Conservation (phyloP, 2,329 filamentous ascomycete genomes). For the Aspergillus puulaauensis region DNA sequence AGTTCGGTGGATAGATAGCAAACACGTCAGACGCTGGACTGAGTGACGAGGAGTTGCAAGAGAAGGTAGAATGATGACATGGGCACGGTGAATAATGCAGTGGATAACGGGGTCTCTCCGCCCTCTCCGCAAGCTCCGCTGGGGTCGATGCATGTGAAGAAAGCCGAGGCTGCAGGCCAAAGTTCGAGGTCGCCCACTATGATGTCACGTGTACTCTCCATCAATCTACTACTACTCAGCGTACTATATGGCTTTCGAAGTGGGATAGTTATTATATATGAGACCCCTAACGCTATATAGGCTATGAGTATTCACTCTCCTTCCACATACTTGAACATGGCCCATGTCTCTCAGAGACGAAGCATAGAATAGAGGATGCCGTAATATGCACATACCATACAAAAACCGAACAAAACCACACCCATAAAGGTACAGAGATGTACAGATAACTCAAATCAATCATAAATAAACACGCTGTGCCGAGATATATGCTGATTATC, state of each 20-base stretch:
- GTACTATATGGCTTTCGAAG: too few relatives aligned
- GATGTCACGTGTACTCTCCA: not conserved
- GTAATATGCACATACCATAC: not conserved
- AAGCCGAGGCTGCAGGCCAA: slow-evolving; percentile 11
- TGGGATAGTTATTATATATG: too few relatives aligned
- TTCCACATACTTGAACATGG: too few relatives aligned
- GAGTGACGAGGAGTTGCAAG: not conserved
- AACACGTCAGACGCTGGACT: not conserved
- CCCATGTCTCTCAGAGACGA: too few relatives aligned
- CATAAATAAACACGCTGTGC: not conserved
- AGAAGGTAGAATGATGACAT: slow-evolving; percentile 14
- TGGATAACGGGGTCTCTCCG: slow-evolving; percentile 3
- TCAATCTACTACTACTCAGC: not conserved
- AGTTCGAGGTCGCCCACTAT: slow-evolving; percentile 11
- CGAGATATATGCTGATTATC: slow-evolving; percentile 1
- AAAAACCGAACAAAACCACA: not conserved
- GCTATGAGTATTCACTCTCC: too few relatives aligned
- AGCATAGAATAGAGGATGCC: too few relatives aligned
- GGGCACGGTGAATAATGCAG: slow-evolving; percentile 4
- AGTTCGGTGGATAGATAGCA: not conserved
- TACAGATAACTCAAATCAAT: not conserved
- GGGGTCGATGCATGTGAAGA: not conserved
- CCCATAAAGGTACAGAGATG: not conserved
- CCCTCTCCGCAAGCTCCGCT: slow-evolving; percentile 7
- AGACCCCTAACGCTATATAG: too few relatives aligned